phyloP scores from a whole-genome alignment of 805 yeast species.

The Sugiyamaella americana region DNA sequence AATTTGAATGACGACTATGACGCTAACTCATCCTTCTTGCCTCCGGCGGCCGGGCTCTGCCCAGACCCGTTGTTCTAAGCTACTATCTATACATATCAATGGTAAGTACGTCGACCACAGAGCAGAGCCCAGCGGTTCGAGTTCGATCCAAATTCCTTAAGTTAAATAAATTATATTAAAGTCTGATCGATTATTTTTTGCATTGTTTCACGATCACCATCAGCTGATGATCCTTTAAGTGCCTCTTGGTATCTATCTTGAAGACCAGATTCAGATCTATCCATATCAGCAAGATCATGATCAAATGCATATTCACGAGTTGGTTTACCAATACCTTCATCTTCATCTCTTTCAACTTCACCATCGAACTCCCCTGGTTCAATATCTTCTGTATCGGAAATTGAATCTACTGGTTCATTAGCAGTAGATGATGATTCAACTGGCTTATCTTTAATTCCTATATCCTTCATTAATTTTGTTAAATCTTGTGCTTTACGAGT shows the following conservation, averaged over 20 bases:
- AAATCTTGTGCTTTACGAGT: constrained; percentile 65
- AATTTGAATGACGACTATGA: no score
- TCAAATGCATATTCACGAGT: constrained; percentile 14
- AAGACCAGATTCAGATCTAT: constrained; percentile 34
- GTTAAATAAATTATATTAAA: no score
- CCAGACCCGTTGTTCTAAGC: background rate
- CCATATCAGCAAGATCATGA: constrained; percentile 11
- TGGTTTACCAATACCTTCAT: constrained; percentile 7
- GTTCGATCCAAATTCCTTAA: no score
- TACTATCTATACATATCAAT: background rate
- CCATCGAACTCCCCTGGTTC: constrained; percentile 37
- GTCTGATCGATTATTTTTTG: constrained; percentile 12
- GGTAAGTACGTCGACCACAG: background rate
- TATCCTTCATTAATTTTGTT: constrained; percentile 73
- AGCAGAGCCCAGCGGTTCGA: no score
- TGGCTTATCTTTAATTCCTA: constrained; percentile 52
- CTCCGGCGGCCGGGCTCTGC: background rate
- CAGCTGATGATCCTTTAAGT: constrained; percentile 29
- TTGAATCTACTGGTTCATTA: constrained; percentile 44
- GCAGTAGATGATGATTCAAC: constrained; percentile 43
- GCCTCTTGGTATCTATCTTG: constrained; percentile 72
- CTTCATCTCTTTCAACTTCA: constrained; percentile 28
- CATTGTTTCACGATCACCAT: constrained; percentile 19
- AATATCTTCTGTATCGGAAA: constrained; percentile 49
- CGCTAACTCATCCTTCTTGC: background rate